phyloP scores from a whole-genome alignment of 345 rosid genomes.

The Eucalyptus lansdowneana region DNA sequence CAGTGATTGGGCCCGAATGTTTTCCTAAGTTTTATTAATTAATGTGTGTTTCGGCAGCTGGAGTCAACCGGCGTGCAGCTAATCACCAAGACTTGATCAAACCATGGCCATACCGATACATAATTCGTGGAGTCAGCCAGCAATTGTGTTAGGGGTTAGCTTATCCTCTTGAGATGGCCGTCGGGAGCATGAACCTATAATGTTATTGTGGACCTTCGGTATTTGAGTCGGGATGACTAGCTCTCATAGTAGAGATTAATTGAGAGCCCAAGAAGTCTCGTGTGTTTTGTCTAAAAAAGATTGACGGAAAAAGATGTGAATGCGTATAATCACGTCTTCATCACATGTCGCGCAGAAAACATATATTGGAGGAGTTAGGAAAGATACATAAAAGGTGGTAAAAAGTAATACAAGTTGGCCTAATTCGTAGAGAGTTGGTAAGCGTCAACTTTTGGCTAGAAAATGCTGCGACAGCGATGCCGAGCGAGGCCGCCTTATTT shows the following conservation, averaged over 20 bases:
- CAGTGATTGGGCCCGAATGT: background rate
- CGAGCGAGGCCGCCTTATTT: too few species aligned
- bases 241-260: background rate
- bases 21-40: background rate
- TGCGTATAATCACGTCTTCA: background rate
- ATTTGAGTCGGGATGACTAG: background rate
- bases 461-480: too few species aligned
- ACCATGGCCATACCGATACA: background rate
- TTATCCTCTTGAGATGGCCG: background rate
- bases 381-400: background rate
- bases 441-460: too few species aligned
- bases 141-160: background rate
- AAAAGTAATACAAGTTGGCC: background rate
- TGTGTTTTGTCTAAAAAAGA: too few species aligned
- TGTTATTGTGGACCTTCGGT: background rate
- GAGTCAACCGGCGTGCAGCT: background rate
- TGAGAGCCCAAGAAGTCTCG: background rate
- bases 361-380: background rate
- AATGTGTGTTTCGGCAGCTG: background rate
- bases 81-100: background rate
- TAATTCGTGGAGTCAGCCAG: background rate
- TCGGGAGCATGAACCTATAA: background rate
- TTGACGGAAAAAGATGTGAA: too few species aligned
- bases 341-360: background rate
- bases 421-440: too few species aligned